Conservation (phyloP, 2,329 filamentous ascomycete species). For the Colletotrichum destructivum region DNA sequence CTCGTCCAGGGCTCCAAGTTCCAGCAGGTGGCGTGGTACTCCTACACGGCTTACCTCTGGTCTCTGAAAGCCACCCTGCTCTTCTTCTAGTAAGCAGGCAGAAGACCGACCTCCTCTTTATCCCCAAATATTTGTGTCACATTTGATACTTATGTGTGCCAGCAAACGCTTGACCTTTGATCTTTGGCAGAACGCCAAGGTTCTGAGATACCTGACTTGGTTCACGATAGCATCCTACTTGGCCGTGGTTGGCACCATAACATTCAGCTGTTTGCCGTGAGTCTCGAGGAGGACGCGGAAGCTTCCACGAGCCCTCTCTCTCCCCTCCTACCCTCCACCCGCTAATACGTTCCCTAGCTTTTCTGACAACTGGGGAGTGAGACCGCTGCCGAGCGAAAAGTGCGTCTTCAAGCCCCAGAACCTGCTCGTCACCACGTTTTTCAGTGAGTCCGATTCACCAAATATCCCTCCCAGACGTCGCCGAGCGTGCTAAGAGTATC, state of each 20-base stretch:
- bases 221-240: slow-evolving; percentile 26
- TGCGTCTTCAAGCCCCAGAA: slow-evolving; percentile 46
- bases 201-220: slow-evolving; percentile 26
- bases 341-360: background rate
- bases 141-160: background rate
- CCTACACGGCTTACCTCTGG: slow-evolving; percentile 56
- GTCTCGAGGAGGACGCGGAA: background rate
- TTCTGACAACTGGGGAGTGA: slow-evolving; percentile 31
- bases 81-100: slow-evolving; percentile 45
- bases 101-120: no score
- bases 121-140: rapidly evolving
- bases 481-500: no score
- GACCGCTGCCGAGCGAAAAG: slow-evolving; percentile 33
- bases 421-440: slow-evolving; percentile 44
- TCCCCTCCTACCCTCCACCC: no score
- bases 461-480: no score
- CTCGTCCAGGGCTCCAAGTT: slow-evolving; percentile 54
- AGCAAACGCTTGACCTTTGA: slow-evolving; percentile 49
- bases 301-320: rapidly evolving
- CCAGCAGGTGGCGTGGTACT: slow-evolving; percentile 57
- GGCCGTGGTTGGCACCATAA: slow-evolving; percentile 28
- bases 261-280: slow-evolving; percentile 30
- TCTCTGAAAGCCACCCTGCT: slow-evolving; percentile 50
- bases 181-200: slow-evolving; percentile 43
- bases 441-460: slow-evolving; percentile 23